These are phyloP conservation scores for Hymenoscyphus infarciens DNA, from an alignment of 2,329 filamentous ascomycete genomes.

Conservation along the genomic window DNA sequence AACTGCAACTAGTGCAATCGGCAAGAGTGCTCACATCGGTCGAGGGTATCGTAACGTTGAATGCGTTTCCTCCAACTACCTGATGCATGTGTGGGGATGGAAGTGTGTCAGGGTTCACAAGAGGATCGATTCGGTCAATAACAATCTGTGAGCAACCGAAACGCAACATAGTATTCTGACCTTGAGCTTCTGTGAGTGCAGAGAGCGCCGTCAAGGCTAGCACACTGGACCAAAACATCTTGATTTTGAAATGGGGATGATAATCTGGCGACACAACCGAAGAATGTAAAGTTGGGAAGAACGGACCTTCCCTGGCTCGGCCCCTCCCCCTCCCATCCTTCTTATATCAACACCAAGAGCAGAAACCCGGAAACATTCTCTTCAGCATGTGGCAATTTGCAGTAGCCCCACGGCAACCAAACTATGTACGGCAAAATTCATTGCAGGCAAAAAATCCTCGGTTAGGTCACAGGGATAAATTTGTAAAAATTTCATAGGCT, in stretches of 20 bases:
- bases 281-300: neutral
- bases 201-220: conserved; percentile 12
- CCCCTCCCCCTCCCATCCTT: neutral
- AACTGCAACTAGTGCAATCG: conserved; percentile 74
- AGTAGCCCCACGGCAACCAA: neutral
- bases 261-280: neutral
- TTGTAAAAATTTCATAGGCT: neutral
- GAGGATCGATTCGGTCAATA: conserved; percentile 25
- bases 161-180: conserved; percentile 17
- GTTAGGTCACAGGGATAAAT: neutral
- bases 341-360: neutral
- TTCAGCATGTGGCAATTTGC: neutral
- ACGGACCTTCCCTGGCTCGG: neutral
- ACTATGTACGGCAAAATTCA: neutral
- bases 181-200: neutral
- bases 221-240: conserved; percentile 8
- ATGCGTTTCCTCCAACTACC: conserved; percentile 47
- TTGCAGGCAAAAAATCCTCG: neutral
- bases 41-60: conserved; percentile 47
- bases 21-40: conserved; percentile 54
- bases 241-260: neutral
- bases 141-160: conserved; percentile 25
- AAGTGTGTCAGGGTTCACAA: conserved; percentile 20
- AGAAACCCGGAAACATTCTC: neutral
- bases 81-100: conserved; percentile 26